These are phyloP conservation scores for Cladosporium sphaerospermum DNA, from an alignment of 2,329 filamentous ascomycete species.

Conservation along the genomic window DNA sequence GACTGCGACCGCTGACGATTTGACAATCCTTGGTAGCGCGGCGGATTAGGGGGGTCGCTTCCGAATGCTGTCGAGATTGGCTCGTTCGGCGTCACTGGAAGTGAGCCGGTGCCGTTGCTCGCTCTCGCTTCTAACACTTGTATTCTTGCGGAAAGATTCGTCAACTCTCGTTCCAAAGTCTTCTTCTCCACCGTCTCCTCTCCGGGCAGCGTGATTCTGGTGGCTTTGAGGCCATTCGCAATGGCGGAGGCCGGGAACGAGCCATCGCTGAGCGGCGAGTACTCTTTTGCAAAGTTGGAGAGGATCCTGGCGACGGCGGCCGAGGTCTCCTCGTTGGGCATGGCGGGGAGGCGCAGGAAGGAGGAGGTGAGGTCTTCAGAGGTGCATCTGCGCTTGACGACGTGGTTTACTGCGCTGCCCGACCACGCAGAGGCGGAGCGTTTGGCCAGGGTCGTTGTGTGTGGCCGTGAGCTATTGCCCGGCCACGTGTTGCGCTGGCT, in stretches of 20 bases:
- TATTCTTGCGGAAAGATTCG: constrained; percentile 69
- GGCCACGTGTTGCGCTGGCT: constrained; percentile 7
- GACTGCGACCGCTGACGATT: constrained; percentile 32
- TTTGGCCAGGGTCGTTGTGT: constrained; percentile 10
- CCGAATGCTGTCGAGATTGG: constrained; percentile 51
- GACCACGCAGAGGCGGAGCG: constrained; percentile 9
- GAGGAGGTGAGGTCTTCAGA: constrained; percentile 11
- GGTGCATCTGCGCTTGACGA: constrained; percentile 11
- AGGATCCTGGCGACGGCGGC: constrained; percentile 35
- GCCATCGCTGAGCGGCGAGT: constrained; percentile 37
- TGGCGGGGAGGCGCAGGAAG: constrained; percentile 13
- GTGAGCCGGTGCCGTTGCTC: constrained; percentile 31
- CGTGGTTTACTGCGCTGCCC: constrained; percentile 6
- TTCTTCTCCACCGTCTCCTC: constrained; percentile 68
- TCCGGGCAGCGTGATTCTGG: constrained; percentile 67
- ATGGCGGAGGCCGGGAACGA: constrained; percentile 41
- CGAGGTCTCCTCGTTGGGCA: constrained; percentile 29
- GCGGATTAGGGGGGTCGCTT: constrained; percentile 43
- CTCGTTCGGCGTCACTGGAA: constrained; percentile 81
- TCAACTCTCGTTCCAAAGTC: constrained; percentile 74
- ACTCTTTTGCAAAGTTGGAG: constrained; percentile 44
- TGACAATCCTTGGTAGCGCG: constrained; percentile 17
- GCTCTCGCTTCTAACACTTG: constrained; percentile 77
- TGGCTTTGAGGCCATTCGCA: constrained; percentile 46
- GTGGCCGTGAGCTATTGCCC: constrained; percentile 11